Conservation (phyloP, 306 rosid species). For the Fagus sylvatica region DNA sequence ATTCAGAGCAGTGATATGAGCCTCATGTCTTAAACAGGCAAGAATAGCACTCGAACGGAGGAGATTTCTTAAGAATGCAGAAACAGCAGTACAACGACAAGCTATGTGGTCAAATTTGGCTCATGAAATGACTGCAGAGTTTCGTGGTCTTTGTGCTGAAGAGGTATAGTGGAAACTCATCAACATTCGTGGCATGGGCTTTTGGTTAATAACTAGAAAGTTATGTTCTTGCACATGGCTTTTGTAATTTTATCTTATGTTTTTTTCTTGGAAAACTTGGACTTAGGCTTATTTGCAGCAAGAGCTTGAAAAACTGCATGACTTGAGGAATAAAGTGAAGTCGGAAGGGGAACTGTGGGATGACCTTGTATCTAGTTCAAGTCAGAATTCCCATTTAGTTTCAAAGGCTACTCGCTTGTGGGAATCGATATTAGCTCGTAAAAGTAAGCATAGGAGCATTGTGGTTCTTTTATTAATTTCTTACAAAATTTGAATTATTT, state of each 20-base stretch:
- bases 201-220: constrained; percentile 13
- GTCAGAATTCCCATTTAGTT: constrained; percentile 98
- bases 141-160: constrained; percentile 98
- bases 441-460: constrained; percentile 61
- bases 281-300: constrained; percentile 97
- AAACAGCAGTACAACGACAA: constrained; percentile 90
- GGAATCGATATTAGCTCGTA: constrained; percentile 96
- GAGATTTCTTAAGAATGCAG: constrained; percentile 87
- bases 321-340: constrained; percentile 94
- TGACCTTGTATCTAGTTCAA: constrained; percentile 95
- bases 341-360: constrained; percentile 99
- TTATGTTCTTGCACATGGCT: constrained; percentile 1
- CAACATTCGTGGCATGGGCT: constrained; percentile 14
- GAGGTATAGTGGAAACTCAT: constrained; percentile 58
- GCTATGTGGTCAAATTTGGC: constrained; percentile 99
- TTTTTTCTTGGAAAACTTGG: constrained; percentile 32
- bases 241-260: constrained; percentile 8
- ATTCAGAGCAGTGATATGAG: constrained; percentile 25
- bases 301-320: constrained; percentile 94
- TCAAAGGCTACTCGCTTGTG: constrained; percentile 95
- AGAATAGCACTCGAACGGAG: constrained; percentile 97
- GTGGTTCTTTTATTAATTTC: background rate
- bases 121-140: constrained; percentile 98
- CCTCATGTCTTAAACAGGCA: constrained; percentile 60
- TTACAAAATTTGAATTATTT: constrained; percentile 15